A percentile compares a stretch with the other conserved stretches of the same genome.
Conservation (phyloP, 139 green algal species). For the Mychonastes homosphaera region DNA sequence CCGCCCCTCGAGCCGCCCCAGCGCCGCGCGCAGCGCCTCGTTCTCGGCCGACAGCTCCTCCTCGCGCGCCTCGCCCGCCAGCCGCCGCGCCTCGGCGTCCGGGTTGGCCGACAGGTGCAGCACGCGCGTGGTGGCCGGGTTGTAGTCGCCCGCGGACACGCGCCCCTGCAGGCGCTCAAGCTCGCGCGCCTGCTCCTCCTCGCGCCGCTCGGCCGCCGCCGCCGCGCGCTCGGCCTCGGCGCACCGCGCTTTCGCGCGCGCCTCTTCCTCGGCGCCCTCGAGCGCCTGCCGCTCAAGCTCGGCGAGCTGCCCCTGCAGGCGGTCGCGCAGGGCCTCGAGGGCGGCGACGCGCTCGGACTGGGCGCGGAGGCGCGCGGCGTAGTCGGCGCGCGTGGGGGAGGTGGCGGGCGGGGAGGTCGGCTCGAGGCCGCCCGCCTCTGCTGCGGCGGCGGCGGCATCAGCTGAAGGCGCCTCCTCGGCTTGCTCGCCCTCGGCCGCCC, state of each 20-base stretch:
- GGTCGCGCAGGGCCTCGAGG: not conserved
- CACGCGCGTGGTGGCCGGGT: constrained; percentile 43
- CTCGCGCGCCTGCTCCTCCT: constrained; percentile 18
- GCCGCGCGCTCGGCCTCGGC: constrained; percentile 7
- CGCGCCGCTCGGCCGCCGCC: constrained; percentile 14
- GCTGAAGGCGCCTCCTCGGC: not conserved
- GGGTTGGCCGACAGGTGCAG: constrained; percentile 71
- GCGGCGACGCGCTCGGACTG: too few species aligned
- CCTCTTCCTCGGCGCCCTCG: not conserved
- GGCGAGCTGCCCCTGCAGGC: constrained; percentile 4
- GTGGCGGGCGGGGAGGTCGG: too few species aligned
- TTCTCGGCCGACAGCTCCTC: constrained; percentile 31
- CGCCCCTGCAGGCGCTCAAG: constrained; percentile 25
- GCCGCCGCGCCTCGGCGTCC: constrained; percentile 26
- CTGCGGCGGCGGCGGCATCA: too few species aligned
- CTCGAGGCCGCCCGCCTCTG: too few species aligned
- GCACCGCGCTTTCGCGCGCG: not conserved
- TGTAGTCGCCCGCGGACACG: constrained; percentile 43
- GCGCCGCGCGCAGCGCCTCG: constrained; percentile 12
- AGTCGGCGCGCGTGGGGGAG: too few species aligned
- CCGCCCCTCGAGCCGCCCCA: constrained; percentile 3
- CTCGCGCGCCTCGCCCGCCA: constrained; percentile 14
- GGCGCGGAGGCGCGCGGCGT: too few species aligned
- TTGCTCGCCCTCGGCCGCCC: not conserved
- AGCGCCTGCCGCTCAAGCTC: not conserved